Conservation (phyloP, 768 basidiomycete genomes). For the Mycena haematopus region DNA sequence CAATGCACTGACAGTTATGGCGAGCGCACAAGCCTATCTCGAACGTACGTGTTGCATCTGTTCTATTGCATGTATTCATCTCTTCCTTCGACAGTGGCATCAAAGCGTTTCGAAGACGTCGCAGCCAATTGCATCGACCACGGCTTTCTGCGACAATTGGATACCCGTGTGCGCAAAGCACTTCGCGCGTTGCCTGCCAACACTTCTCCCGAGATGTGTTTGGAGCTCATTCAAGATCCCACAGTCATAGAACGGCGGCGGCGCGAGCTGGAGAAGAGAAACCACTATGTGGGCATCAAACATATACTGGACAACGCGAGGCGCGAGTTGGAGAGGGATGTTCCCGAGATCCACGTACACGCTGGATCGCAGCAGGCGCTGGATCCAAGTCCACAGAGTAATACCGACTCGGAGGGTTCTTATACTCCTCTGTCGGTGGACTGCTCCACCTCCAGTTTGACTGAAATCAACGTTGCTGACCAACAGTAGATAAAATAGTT, state of each 20-base stretch:
- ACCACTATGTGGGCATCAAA: constrained; percentile 4
- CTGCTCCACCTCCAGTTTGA: too few relatives aligned
- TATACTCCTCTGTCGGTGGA: too few relatives aligned
- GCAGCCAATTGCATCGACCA: constrained; percentile 19
- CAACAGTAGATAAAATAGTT: too few relatives aligned
- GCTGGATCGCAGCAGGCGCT: too few relatives aligned
- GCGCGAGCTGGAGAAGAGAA: not conserved
- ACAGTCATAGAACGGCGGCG: not conserved
- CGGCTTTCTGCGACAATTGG: constrained; percentile 11
- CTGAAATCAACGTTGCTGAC: too few relatives aligned
- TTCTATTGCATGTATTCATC: not conserved
- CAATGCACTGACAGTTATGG: constrained; percentile 19
- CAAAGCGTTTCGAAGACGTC: constrained; percentile 23
- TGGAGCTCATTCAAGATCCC: constrained; percentile 21
- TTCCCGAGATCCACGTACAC: not conserved
- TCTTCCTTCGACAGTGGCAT: constrained; percentile 8
- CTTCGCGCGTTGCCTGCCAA: constrained; percentile 11
- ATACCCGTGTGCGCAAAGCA: not conserved
- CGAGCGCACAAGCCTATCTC: constrained; percentile 20
- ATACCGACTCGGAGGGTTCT: too few relatives aligned
- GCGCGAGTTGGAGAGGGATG: constrained; percentile 14
- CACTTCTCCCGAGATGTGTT: constrained; percentile 13
- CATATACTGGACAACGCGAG: constrained; percentile 8
- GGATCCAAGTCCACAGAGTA: too few relatives aligned
- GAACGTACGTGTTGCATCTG: constrained; percentile 11